A percentile compares a stretch with the other conserved stretches of the same genome.
These are phyloP conservation scores for Blakeslea trispora DNA, from an alignment of 371 early-diverging fungal species.

Conservation along the genomic window DNA sequence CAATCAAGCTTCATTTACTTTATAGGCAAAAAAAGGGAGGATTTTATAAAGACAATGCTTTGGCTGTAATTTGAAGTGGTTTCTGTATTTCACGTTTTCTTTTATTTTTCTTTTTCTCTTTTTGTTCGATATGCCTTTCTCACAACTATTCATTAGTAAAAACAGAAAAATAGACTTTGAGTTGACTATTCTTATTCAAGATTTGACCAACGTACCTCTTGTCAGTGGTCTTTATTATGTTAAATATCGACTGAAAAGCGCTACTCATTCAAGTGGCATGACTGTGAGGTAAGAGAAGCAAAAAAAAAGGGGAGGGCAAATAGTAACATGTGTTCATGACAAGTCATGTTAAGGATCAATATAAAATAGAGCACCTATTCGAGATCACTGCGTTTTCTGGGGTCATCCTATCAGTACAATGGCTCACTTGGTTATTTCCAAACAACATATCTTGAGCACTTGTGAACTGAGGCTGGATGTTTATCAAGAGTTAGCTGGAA, in stretches of 20 bases:
- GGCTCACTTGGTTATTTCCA: conserved; percentile 52
- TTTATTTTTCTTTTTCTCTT: not conserved
- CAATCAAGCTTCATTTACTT: too few species aligned
- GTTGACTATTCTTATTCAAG: conserved; percentile 26
- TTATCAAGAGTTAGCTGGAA: conserved; percentile 61
- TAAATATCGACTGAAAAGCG: conserved; percentile 32
- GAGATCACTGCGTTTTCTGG: conserved; percentile 60
- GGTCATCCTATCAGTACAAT: conserved; percentile 39
- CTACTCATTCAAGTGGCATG: conserved; percentile 28
- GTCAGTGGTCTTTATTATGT: conserved; percentile 42
- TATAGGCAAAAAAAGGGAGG: too few species aligned
- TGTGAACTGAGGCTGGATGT: conserved; percentile 60
- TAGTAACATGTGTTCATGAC: too few species aligned
- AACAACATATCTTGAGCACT: conserved; percentile 57
- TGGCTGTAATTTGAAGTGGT: too few species aligned
- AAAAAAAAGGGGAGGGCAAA: too few species aligned
- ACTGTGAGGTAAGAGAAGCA: conserved; percentile 19
- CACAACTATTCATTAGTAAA: conserved; percentile 33
- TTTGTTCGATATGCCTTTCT: conserved; percentile 24
- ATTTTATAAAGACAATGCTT: too few species aligned
- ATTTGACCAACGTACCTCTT: conserved; percentile 37
- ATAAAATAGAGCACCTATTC: conserved; percentile 48
- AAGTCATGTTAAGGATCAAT: too few species aligned
- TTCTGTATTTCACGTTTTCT: not conserved
- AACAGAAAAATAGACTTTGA: conserved; percentile 35